A percentile compares a stretch with the other conserved stretches of the same genome.
phyloP scores from a whole-genome alignment of 306 rosid genomes.

The Lupinus albus region DNA sequence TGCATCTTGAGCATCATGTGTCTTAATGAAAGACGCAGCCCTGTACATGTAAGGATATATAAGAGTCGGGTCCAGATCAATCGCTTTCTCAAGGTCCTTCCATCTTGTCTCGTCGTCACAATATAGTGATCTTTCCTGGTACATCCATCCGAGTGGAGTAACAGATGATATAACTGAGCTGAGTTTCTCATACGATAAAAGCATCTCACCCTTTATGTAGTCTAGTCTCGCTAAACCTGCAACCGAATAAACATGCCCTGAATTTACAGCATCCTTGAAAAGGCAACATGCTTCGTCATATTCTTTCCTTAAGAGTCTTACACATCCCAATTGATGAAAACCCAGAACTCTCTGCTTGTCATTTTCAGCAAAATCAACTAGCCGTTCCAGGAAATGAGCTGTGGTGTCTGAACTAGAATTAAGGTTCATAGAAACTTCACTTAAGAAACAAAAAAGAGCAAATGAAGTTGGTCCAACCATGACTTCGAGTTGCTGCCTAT shows the following conservation, averaged over 20 bases:
- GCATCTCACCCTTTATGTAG: slow-evolving; percentile 64
- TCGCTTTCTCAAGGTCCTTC: slow-evolving; percentile 85
- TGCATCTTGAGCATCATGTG: slow-evolving; percentile 73
- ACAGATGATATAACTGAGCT: slow-evolving; percentile 65
- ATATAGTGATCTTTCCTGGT: slow-evolving; percentile 86
- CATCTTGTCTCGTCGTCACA: slow-evolving; percentile 66
- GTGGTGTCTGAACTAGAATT: slow-evolving; percentile 72
- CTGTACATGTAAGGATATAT: slow-evolving; percentile 88
- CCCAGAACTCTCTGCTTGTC: slow-evolving; percentile 74
- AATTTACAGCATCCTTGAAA: slow-evolving; percentile 73
- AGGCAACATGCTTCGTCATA: slow-evolving; percentile 66
- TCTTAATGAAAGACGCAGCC: slow-evolving; percentile 75
- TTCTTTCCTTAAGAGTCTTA: slow-evolving; percentile 74
- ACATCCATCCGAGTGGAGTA: slow-evolving; percentile 86
- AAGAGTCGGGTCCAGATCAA: slow-evolving; percentile 84
- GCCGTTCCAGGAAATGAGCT: slow-evolving; percentile 62
- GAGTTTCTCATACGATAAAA: slow-evolving; percentile 68
- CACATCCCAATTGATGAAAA: slow-evolving; percentile 82
- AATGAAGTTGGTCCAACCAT: slow-evolving; percentile 78
- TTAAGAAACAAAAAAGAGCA: slow-evolving; percentile 77
- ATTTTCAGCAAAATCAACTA: slow-evolving; percentile 71
- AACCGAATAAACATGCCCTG: slow-evolving; percentile 79
- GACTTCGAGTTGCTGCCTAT: slow-evolving; percentile 62
- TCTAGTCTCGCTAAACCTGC: slow-evolving; percentile 80
- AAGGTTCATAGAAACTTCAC: slow-evolving; percentile 82